Evolutionary conservation across 2,329 filamentous ascomycete species (phyloP).

Genomic region (Penicillium capsulatum): DNA sequence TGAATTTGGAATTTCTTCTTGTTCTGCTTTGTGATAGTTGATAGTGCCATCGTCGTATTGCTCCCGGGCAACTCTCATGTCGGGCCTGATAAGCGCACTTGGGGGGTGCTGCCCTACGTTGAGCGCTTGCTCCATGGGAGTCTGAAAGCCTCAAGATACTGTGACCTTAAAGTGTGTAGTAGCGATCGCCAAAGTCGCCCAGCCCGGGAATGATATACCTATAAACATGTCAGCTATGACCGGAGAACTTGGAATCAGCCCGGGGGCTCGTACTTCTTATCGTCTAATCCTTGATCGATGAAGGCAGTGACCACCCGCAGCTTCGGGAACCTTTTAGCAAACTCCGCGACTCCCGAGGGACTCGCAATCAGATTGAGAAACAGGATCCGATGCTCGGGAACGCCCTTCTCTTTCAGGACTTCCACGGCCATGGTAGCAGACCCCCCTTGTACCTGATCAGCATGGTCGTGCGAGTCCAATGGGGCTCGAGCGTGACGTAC

Average conservation of each 20-base stretch:
- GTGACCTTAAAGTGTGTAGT: constrained; percentile 95
- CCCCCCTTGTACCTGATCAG: constrained; percentile 60
- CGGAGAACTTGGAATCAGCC: neutral
- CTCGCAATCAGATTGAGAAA: constrained; percentile 98
- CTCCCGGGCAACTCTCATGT: no score
- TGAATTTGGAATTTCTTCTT: neutral
- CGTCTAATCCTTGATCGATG: constrained; percentile 91
- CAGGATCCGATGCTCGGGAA: constrained; percentile 89
- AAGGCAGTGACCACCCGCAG: constrained; percentile 92
- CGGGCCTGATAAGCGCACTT: no score
- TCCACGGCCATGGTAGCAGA: constrained; percentile 97
- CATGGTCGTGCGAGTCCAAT: neutral
- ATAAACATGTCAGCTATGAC: constrained; percentile 19
- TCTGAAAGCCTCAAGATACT: neutral
- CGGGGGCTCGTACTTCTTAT: constrained; percentile 74
- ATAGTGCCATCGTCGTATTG: no score
- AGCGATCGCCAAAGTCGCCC: constrained; percentile 92
- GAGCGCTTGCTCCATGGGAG: neutral
- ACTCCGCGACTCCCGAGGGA: constrained; percentile 83
- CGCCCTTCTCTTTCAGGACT: constrained; percentile 81
- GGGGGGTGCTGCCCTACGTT: no score
- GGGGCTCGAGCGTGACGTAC: constrained; percentile 44
- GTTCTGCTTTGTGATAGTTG: neutral
- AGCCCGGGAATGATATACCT: constrained; percentile 94
- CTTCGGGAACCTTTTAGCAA: constrained; percentile 83